Percentiles rank a stretch among this genome's conserved stretches.
These are phyloP conservation scores for Glycine soja DNA, from an alignment of 306 rosid species.

Conservation along the genomic window DNA sequence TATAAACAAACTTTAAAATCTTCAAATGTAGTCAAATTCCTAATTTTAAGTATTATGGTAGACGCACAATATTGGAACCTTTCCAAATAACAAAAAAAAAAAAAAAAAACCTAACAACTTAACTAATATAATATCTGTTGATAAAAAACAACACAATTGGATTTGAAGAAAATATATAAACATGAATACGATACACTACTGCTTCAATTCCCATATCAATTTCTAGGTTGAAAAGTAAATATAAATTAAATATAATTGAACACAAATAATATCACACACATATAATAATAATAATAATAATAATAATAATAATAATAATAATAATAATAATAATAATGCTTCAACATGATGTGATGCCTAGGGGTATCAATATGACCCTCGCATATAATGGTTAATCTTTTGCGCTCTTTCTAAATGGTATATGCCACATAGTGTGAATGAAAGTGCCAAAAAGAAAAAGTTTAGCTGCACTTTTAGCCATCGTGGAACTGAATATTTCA, in stretches of 20 bases:
- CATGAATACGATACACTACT: too few relatives aligned
- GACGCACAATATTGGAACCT: not conserved
- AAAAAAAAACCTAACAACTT: too few relatives aligned
- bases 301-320: too few relatives aligned
- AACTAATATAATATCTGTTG: too few relatives aligned
- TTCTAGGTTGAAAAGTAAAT: too few relatives aligned
- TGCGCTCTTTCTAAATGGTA: not conserved
- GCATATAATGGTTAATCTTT: not conserved
- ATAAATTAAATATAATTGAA: too few relatives aligned
- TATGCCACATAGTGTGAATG: slow-evolving; percentile 10
- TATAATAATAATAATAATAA: too few relatives aligned
- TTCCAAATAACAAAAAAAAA: too few relatives aligned
- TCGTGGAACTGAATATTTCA: slow-evolving; percentile 33
- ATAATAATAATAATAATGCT: not conserved
- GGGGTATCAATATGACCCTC: not conserved
- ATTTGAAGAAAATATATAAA: too few relatives aligned
- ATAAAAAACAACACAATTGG: not conserved
- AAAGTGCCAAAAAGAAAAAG: not conserved
- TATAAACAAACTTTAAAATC: not conserved
- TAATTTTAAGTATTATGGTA: not conserved
- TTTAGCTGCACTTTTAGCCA: slow-evolving; percentile 29
- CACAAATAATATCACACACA: too few relatives aligned
- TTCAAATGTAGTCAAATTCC: not conserved
- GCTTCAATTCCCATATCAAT: too few relatives aligned
- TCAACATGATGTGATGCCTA: slow-evolving; percentile 4